These are phyloP conservation scores for Pilaira anomala DNA, from an alignment of 192 early-diverging fungal genomes.

Conservation along the genomic window DNA sequence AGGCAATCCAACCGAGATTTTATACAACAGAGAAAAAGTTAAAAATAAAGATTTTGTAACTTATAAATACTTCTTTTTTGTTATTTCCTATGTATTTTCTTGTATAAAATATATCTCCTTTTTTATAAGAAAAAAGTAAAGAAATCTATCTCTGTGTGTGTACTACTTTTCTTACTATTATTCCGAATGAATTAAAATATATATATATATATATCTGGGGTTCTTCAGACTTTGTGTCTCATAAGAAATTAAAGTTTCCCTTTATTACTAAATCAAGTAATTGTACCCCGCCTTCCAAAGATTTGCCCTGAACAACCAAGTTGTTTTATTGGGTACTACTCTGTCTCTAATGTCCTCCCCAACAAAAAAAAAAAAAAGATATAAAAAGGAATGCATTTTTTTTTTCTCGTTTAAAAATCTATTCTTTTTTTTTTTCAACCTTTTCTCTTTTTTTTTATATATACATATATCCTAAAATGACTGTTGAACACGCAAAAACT, in stretches of 20 bases:
- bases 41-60: neutral
- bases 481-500: neutral
- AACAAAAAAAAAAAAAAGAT: constrained; percentile 5
- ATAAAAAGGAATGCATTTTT: neutral
- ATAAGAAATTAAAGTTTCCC: no score
- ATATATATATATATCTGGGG: constrained; percentile 17
- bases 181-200: no score
- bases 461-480: neutral
- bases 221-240: constrained; percentile 4
- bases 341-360: neutral
- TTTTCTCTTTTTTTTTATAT: neutral
- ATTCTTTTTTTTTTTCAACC: constrained; percentile 1
- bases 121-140: neutral
- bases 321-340: neutral
- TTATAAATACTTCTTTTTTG: neutral
- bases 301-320: neutral
- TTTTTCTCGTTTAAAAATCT: constrained; percentile 2
- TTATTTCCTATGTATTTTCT: neutral
- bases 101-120: neutral
- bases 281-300: neutral
- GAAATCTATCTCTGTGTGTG: no score
- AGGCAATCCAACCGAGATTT: constrained; percentile 12
- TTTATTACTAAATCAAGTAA: neutral
- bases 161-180: no score
- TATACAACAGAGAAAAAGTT: neutral